These are phyloP conservation scores for Selaginella moellendorffii DNA, from an alignment of 75 land plant species.

Conservation along the genomic window DNA sequence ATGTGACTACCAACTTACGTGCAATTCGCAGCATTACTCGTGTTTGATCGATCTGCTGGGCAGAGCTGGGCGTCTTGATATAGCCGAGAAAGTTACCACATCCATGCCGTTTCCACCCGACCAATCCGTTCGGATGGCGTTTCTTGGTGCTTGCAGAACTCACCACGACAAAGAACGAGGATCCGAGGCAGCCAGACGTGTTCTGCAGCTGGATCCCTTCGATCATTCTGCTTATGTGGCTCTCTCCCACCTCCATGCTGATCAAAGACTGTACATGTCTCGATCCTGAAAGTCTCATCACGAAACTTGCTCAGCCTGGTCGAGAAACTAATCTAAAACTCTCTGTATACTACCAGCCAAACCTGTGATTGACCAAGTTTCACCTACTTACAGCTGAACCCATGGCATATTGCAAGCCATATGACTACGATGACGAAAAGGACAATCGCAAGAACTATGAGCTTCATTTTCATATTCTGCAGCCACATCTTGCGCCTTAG, in stretches of 20 bases:
- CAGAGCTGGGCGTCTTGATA: conserved; percentile 12
- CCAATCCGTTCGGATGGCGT: conserved; percentile 12
- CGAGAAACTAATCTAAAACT: no score
- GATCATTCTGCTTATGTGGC: neutral
- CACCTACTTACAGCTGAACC: conserved; percentile 49
- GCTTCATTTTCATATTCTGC: conserved; percentile 62
- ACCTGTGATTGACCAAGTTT: no score
- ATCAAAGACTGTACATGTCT: no score
- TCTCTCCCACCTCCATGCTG: neutral
- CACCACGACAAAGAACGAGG: conserved; percentile 12
- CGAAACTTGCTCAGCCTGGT: no score
- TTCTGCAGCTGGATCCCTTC: conserved; percentile 14
- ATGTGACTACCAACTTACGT: neutral
- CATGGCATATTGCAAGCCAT: conserved; percentile 59
- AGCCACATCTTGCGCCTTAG: conserved; percentile 93
- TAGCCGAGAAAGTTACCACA: conserved; percentile 11
- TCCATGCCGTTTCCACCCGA: conserved; percentile 17
- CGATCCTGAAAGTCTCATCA: no score
- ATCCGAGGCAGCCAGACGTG: conserved; percentile 12
- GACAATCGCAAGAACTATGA: conserved; percentile 46
- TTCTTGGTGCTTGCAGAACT: conserved; percentile 20
- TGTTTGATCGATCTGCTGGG: conserved; percentile 21
- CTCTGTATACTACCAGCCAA: no score
- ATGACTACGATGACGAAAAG: conserved; percentile 42
- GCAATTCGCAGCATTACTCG: conserved; percentile 10